These are phyloP conservation scores for Nelumbo lutea DNA, from an alignment of 164 flowering plant species.

Conservation along the genomic window DNA sequence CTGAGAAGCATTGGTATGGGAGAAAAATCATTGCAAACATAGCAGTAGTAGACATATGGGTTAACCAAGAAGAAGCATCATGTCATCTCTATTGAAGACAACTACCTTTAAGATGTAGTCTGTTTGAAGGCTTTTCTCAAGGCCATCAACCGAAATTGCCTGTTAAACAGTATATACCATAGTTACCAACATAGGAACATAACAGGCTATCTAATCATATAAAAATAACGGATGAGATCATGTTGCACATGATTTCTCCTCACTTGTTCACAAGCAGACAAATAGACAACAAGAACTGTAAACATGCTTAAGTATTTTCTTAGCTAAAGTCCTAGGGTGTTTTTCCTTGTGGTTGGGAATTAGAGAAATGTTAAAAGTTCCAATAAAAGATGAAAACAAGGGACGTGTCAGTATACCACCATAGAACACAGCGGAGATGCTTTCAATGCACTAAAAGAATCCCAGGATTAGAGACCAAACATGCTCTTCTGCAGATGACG, in stretches of 20 bases:
- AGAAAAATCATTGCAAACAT: not conserved
- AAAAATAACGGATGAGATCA: too few relatives aligned
- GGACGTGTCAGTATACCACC: not conserved
- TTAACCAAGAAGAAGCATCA: not conserved
- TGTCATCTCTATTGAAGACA: not conserved
- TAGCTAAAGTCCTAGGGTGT: too few relatives aligned
- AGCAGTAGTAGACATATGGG: not conserved
- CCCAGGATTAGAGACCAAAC: too few relatives aligned
- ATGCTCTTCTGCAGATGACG: too few relatives aligned
- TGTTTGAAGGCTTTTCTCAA: constrained; percentile 16
- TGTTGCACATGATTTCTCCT: too few relatives aligned
- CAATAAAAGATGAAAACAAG: not conserved
- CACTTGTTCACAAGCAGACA: too few relatives aligned
- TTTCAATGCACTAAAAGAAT: too few relatives aligned
- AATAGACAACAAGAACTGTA: too few relatives aligned
- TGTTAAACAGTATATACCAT: constrained; percentile 1
- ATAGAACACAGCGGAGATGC: too few relatives aligned
- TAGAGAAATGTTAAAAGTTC: not conserved
- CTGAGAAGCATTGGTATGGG: constrained; percentile 7
- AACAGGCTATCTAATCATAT: not conserved
- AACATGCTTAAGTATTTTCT: too few relatives aligned
- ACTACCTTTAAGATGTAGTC: constrained; percentile 26
- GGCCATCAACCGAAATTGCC: constrained; percentile 22
- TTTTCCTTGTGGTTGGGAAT: not conserved
- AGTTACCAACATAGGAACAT: not conserved